Conservation (phyloP, 2,329 filamentous ascomycete genomes). For the Fusarium aywerte region DNA sequence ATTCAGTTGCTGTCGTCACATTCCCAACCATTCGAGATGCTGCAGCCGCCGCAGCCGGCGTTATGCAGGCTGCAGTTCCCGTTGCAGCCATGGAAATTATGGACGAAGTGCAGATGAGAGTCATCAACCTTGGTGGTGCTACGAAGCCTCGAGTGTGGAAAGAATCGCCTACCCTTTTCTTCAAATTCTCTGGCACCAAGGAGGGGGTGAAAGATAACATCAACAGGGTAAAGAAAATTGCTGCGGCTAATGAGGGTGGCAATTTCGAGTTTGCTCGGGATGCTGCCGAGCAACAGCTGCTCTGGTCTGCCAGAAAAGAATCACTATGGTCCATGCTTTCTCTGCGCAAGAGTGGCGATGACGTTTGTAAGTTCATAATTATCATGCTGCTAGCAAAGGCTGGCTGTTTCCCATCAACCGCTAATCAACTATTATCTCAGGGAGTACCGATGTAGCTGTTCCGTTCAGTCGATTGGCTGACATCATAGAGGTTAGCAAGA, state of each 20-base stretch:
- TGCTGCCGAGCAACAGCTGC: constrained; percentile 74
- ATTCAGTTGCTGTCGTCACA: constrained; percentile 80
- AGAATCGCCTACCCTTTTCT: constrained; percentile 81
- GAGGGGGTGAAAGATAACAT: constrained; percentile 84
- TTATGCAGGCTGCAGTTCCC: constrained; percentile 80
- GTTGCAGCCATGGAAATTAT: constrained; percentile 86
- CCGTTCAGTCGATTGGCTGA: constrained; percentile 80
- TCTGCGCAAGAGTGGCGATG: constrained; percentile 71
- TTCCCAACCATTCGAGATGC: constrained; percentile 83
- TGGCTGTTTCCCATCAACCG: neutral
- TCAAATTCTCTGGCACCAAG: constrained; percentile 86
- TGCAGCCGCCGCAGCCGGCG: constrained; percentile 75
- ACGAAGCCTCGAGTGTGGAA: constrained; percentile 77
- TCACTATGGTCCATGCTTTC: constrained; percentile 86
- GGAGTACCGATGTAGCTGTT: constrained; percentile 87
- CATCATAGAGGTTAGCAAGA: constrained; percentile 85
- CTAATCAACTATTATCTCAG: constrained; percentile 45
- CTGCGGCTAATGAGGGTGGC: constrained; percentile 70
- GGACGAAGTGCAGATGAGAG: constrained; percentile 88
- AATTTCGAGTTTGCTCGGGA: constrained; percentile 82
- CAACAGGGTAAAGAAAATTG: constrained; percentile 72
- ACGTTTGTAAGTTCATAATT: constrained; percentile 65
- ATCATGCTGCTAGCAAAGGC: neutral
- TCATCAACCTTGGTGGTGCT: constrained; percentile 79
- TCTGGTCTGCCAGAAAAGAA: constrained; percentile 86